Evolutionary conservation across 2,329 filamentous ascomycete species (phyloP).

Genomic region (Fusarium torulosum): DNA sequence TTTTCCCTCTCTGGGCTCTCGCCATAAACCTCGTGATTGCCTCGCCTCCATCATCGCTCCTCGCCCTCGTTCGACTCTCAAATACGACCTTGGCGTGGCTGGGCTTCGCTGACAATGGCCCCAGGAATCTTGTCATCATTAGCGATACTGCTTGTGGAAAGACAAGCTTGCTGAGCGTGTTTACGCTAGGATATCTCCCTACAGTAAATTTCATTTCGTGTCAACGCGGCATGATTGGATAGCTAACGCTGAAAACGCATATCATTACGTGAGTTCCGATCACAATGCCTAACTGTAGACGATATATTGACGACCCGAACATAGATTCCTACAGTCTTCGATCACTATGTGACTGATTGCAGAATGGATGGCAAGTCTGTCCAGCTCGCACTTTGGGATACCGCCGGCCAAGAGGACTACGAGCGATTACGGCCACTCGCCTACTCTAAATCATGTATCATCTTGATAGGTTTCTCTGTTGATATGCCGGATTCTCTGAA

Average conservation of each 20-base stretch:
- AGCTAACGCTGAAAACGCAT: too few species aligned
- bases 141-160: neutral
- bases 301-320: neutral
- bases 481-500: neutral
- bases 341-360: neutral
- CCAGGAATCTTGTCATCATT: slow-evolving; percentile 1
- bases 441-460: neutral
- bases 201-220: neutral
- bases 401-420: neutral
- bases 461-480: neutral
- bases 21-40: too few species aligned
- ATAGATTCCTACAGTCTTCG: neutral
- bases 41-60: too few species aligned
- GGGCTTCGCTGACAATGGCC: neutral
- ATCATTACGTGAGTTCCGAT: neutral
- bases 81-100: neutral
- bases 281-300: too few species aligned
- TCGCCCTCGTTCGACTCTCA: too few species aligned
- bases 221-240: neutral
- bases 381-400: neutral
- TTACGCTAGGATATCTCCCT: neutral
- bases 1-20: too few species aligned
- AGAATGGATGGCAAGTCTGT: neutral
- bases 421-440: neutral
- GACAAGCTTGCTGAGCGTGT: neutral